These are phyloP conservation scores for Scheffersomyces lignosus DNA, from an alignment of 805 yeast species.

Conservation along the genomic window DNA sequence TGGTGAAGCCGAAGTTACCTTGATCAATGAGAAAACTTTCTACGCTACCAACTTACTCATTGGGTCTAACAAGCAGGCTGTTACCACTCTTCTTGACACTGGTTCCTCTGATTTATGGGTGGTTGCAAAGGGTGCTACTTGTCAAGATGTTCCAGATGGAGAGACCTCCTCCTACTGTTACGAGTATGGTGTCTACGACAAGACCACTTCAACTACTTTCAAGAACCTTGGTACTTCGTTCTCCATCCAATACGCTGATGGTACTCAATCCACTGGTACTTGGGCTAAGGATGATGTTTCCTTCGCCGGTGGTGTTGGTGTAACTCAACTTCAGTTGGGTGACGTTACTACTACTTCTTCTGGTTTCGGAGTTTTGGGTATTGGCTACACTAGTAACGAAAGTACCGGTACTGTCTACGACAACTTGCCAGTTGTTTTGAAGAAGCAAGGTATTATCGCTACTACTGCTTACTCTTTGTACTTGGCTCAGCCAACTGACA, in stretches of 20 bases:
- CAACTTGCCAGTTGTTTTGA: slow-evolving; percentile 20
- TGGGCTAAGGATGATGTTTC: slow-evolving; percentile 7
- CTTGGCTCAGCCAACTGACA: slow-evolving; percentile 16
- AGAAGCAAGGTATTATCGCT: slow-evolving; percentile 27
- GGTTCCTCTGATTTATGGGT: slow-evolving; percentile 12
- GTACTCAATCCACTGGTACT: slow-evolving; percentile 6
- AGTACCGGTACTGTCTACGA: slow-evolving; percentile 10
- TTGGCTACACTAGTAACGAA: slow-evolving; percentile 6
- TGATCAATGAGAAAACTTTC: not conserved
- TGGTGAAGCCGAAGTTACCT: not conserved
- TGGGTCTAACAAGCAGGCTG: slow-evolving; percentile 9
- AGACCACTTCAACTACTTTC: slow-evolving; percentile 7
- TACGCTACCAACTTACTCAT: not conserved
- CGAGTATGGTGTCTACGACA: slow-evolving; percentile 8
- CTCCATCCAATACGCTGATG: slow-evolving; percentile 3
- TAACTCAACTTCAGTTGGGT: slow-evolving; percentile 8
- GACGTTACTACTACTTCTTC: slow-evolving; percentile 4
- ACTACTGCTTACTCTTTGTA: slow-evolving; percentile 25
- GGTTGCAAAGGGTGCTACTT: slow-evolving; percentile 3
- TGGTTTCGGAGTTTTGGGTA: slow-evolving; percentile 8
- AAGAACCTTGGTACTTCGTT: slow-evolving; percentile 1
- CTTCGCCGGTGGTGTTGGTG: slow-evolving; percentile 2
- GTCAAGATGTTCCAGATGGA: slow-evolving; percentile 2
- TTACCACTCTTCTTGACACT: slow-evolving; percentile 9
- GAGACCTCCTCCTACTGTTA: not conserved